Evolutionary conservation across 768 basidiomycete species (phyloP).

Genomic region (Coprinopsis sp.): DNA sequence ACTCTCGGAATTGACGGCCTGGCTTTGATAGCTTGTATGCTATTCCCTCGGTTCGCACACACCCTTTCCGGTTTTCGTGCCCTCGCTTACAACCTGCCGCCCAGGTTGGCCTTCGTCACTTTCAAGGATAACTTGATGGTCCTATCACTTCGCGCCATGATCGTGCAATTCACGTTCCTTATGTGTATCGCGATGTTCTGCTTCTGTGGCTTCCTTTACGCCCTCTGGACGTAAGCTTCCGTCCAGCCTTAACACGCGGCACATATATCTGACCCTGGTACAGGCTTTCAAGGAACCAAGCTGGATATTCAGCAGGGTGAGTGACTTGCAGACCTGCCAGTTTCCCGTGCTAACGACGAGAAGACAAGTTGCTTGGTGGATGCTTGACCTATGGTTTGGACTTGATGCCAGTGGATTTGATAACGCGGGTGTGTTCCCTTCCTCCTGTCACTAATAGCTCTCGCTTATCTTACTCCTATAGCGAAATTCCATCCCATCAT

Average conservation of each 20-base stretch:
- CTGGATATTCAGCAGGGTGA: conserved; percentile 38
- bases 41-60: conserved; percentile 72
- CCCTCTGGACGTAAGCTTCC: conserved; percentile 80
- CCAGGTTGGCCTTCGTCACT: conserved; percentile 85
- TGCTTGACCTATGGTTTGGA: conserved; percentile 93
- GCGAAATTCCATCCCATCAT: conserved; percentile 81
- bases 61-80: neutral
- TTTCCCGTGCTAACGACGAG: conserved; percentile 4
- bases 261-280: conserved; percentile 4
- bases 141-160: conserved; percentile 84
- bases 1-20: conserved; percentile 75
- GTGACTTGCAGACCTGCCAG: conserved; percentile 1
- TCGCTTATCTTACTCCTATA: conserved; percentile 16
- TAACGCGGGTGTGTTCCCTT: conserved; percentile 55
- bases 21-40: conserved; percentile 82
- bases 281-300: conserved; percentile 60
- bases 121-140: conserved; percentile 79
- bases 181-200: conserved; percentile 87
- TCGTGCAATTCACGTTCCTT: conserved; percentile 79
- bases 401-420: conserved; percentile 90
- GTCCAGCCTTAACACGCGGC: neutral
- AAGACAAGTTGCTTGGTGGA: conserved; percentile 83
- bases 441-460: neutral
- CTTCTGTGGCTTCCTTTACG: conserved; percentile 90
- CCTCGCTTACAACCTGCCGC: neutral